phyloP scores from a whole-genome alignment of 2,329 filamentous ascomycete species.

The Pseudopithomyces maydicus region DNA sequence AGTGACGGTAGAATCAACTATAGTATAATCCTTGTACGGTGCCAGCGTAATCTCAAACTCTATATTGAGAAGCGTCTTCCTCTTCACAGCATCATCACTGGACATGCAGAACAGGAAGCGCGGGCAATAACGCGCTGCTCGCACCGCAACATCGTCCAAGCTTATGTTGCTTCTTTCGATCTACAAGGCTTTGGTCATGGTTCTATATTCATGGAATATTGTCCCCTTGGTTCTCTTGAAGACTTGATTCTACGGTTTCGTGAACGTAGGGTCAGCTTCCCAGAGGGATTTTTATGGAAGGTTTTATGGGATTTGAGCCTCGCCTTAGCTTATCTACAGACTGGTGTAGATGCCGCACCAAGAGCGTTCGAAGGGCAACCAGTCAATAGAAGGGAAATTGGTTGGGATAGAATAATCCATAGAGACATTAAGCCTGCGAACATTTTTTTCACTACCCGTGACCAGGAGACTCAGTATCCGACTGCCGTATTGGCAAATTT shows the following conservation, averaged over 20 bases:
- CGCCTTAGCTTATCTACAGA: conserved; percentile 17
- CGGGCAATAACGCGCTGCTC: neutral
- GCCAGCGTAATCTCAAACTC: neutral
- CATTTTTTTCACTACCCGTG: conserved; percentile 15
- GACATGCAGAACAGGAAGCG: conserved; percentile 10
- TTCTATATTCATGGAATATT: conserved; percentile 18
- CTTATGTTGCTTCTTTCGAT: conserved; percentile 1
- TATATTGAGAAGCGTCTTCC: conserved; percentile 14
- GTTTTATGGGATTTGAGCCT: conserved; percentile 16
- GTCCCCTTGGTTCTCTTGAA: conserved; percentile 21
- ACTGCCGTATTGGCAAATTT: conserved; percentile 19
- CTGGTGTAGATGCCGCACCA: conserved; percentile 6
- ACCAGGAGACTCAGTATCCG: conserved; percentile 5
- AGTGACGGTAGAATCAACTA: neutral
- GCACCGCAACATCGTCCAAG: conserved; percentile 8
- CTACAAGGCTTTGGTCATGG: neutral
- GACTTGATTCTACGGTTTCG: conserved; percentile 7
- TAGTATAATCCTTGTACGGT: conserved; percentile 1
- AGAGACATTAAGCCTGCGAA: conserved; percentile 25
- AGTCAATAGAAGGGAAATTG: neutral
- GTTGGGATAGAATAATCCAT: conserved; percentile 18
- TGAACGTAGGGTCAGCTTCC: neutral
- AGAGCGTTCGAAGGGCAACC: neutral
- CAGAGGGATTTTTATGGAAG: conserved; percentile 21
- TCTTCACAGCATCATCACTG: neutral